These are phyloP conservation scores for Penicillium sclerotiorum DNA, from an alignment of 2,329 filamentous ascomycete species.

Conservation along the genomic window DNA sequence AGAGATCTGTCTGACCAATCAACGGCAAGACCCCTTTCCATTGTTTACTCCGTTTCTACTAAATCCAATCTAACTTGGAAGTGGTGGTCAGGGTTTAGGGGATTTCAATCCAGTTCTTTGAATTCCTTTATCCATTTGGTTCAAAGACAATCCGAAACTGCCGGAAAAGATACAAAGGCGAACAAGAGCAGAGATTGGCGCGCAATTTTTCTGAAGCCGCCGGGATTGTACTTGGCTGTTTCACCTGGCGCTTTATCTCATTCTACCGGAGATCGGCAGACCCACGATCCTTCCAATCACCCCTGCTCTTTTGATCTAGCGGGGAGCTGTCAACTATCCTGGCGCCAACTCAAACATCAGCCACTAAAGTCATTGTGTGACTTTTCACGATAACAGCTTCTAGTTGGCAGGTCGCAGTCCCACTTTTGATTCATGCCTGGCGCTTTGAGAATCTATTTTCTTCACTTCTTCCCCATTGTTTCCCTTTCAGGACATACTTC, in stretches of 20 bases:
- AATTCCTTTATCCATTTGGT: neutral
- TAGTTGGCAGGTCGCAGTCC: no score
- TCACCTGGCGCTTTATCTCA: conserved; percentile 43
- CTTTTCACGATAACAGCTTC: conserved; percentile 3
- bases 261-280: conserved; percentile 28
- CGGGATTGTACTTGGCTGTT: conserved; percentile 26
- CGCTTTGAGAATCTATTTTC: conserved; percentile 17
- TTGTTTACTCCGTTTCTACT: conserved; percentile 1
- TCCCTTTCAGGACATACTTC: neutral
- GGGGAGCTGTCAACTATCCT: conserved; percentile 15
- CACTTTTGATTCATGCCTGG: conserved; percentile 11
- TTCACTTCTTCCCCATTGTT: neutral
- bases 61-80: no score
- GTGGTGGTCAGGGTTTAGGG: no score
- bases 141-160: neutral
- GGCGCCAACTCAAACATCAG: conserved; percentile 20
- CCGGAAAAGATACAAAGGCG: neutral
- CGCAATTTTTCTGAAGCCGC: conserved; percentile 18
- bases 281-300: conserved; percentile 32
- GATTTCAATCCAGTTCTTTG: no score
- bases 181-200: neutral
- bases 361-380: conserved; percentile 36
- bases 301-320: conserved; percentile 20
- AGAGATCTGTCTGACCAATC: conserved; percentile 12
- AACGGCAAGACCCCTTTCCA: conserved; percentile 12